Evolutionary conservation across 2,329 filamentous ascomycete species (phyloP), one percentile per base, ranked within the genome.

Genomic region (Exophiala viscosa): DNA sequence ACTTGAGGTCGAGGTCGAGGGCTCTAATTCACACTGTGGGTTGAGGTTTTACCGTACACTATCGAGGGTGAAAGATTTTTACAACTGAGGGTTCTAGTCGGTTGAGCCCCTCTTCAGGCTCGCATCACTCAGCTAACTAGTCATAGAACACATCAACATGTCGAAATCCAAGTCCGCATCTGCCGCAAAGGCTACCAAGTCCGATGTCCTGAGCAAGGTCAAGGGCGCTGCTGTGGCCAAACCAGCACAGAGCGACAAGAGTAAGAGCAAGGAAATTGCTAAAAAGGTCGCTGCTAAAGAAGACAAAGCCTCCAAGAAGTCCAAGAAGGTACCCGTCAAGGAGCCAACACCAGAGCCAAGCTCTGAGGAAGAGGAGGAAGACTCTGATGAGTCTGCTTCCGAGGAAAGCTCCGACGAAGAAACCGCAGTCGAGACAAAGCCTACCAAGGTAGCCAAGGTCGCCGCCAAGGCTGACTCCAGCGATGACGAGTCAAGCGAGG

Each of bases 131-230:
- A 45, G 14, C 50, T 54, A 42, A 59, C 48, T 40, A 33, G n/a
- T 39, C 20, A 23, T 4, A 23, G 28, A 18, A 42, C n/a, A 23
- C 18, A 28, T 64, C 65, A 73, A 64, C 62, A 74, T 73, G 70
- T 73, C 72, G 44, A 76, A 76, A 67, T 72, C 72, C 42, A 76
- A 76, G 67, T 69, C 70, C 50, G 74, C 76, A 67, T 61, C 66
- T 65, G 58, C 64, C 50, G 63, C 64, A 54, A 61, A 56, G 55
- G 52, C 62, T 45, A 65, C 73, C 52, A 73, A 74, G 63, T 60
- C 67, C 55, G 65, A 68, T 67, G 62, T 69, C 61, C 54, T 76
- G 60, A 68, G 62, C 66, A 76, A 76, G 67, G 74, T 75, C 64
- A 76, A 76, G 68, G 68, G 70, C 59, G 67, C 68, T 54, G 72